Evolutionary conservation across 257 asterid species (phyloP).

Genomic region (Verbascum thapsus): DNA sequence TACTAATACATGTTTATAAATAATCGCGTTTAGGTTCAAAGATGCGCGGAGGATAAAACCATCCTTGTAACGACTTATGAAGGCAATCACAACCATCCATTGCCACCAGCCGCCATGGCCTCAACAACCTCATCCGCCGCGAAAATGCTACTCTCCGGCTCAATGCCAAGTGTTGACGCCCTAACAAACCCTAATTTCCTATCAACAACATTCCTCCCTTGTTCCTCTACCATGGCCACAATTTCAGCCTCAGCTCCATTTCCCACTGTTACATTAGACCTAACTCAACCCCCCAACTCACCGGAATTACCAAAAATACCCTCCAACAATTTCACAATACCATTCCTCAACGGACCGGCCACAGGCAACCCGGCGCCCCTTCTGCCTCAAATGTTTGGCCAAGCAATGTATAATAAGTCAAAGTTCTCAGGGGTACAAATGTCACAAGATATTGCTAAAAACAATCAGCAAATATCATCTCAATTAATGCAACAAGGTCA

Average conservation of each 20-base stretch:
- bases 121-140: conserved; percentile 96
- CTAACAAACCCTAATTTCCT: conserved; percentile 74
- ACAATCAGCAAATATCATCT: conserved; percentile 18
- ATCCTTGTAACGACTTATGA: conserved; percentile 87
- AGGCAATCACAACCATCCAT: conserved; percentile 90
- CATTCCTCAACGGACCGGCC: conserved; percentile 46
- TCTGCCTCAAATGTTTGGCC: conserved; percentile 71
- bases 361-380: conserved; percentile 47
- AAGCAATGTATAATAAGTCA: conserved; percentile 72
- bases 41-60: conserved; percentile 79
- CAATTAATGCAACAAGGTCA: conserved; percentile 33
- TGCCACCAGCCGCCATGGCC: conserved; percentile 98
- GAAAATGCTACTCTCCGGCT: conserved; percentile 81
- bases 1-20: too few relatives aligned
- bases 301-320: conserved; percentile 41
- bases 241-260: conserved; percentile 95
- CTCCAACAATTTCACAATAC: conserved; percentile 57
- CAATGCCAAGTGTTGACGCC: conserved; percentile 88
- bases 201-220: conserved; percentile 79
- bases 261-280: conserved; percentile 90
- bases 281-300: conserved; percentile 78
- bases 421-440: conserved; percentile 76
- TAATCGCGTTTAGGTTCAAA: conserved; percentile 59
- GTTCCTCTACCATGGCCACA: conserved; percentile 88
- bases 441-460: conserved; percentile 59